Evolutionary conservation across 148 eudicot species (phyloP).

Genomic region (Vaccinium corymbosum): DNA sequence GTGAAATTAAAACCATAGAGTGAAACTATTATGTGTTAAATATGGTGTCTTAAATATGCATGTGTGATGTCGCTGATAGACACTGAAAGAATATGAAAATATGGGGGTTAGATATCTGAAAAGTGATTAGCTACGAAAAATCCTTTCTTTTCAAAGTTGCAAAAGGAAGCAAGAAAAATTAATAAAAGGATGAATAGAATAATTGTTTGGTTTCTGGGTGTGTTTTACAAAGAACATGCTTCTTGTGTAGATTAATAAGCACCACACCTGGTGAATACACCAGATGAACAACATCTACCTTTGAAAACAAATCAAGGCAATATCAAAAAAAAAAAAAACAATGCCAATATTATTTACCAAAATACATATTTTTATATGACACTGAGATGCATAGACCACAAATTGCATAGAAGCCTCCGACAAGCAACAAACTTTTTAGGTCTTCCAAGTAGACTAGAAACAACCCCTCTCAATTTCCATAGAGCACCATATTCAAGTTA

Average conservation of each 20-base stretch:
- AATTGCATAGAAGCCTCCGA: background rate
- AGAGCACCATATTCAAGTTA: background rate
- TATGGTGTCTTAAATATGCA: background rate
- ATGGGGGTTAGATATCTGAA: background rate
- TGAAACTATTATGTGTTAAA: background rate
- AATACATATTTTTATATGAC: background rate
- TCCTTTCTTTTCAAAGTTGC: background rate
- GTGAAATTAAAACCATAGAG: too few species aligned
- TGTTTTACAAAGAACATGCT: background rate
- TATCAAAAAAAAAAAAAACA: background rate
- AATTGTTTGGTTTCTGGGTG: background rate
- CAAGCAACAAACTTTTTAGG: too few species aligned
- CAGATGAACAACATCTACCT: background rate
- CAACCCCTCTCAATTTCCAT: too few species aligned
- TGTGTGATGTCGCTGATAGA: background rate
- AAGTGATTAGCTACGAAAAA: background rate
- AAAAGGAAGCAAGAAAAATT: background rate
- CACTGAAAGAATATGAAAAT: background rate
- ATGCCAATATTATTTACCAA: background rate
- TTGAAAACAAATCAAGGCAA: background rate
- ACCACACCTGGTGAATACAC: background rate
- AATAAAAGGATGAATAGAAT: background rate
- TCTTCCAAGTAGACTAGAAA: too few species aligned
- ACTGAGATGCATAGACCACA: background rate
- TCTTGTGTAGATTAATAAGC: background rate